Conservation (phyloP, 495 filamentous ascomycete species). For the Aspergillus carlsbadensis region DNA sequence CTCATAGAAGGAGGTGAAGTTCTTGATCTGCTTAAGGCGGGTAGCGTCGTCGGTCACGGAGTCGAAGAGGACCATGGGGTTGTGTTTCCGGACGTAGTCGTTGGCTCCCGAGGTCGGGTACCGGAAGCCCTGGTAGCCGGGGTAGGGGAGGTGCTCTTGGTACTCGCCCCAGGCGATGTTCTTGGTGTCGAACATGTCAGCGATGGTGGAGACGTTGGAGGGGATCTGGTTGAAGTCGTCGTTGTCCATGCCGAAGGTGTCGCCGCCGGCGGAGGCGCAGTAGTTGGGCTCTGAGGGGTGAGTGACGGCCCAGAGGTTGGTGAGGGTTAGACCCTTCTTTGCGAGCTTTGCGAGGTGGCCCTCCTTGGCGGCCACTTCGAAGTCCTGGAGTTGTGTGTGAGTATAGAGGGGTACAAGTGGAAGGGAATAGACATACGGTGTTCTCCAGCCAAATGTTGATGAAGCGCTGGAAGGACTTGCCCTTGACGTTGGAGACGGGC, state of each 20-base stretch:
- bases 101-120: conserved; percentile 48
- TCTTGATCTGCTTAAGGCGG: conserved; percentile 62
- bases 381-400: conserved; percentile 45
- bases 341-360: conserved; percentile 56
- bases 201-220: conserved; percentile 62
- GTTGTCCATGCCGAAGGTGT: conserved; percentile 68
- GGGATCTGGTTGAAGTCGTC: conserved; percentile 58
- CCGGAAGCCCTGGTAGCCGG: conserved; percentile 62
- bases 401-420: neutral
- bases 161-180: conserved; percentile 69
- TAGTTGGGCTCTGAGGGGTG: conserved; percentile 76
- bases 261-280: conserved; percentile 58
- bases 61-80: conserved; percentile 61
- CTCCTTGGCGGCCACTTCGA: conserved; percentile 46
- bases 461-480: conserved; percentile 65
- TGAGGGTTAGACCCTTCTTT: conserved; percentile 58
- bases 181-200: conserved; percentile 66
- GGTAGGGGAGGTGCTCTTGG: conserved; percentile 65
- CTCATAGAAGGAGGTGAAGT: conserved; percentile 59
- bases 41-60: conserved; percentile 51
- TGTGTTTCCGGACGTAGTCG: conserved; percentile 76
- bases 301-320: conserved; percentile 61
- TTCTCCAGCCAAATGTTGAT: conserved; percentile 74
- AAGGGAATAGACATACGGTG: conserved; percentile 43
- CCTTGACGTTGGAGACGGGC: conserved; percentile 57